Percentiles rank a stretch among this genome's conserved stretches.
These are phyloP conservation scores for Quercus tomentella DNA, from an alignment of 331 rosid species.

Conservation along the genomic window DNA sequence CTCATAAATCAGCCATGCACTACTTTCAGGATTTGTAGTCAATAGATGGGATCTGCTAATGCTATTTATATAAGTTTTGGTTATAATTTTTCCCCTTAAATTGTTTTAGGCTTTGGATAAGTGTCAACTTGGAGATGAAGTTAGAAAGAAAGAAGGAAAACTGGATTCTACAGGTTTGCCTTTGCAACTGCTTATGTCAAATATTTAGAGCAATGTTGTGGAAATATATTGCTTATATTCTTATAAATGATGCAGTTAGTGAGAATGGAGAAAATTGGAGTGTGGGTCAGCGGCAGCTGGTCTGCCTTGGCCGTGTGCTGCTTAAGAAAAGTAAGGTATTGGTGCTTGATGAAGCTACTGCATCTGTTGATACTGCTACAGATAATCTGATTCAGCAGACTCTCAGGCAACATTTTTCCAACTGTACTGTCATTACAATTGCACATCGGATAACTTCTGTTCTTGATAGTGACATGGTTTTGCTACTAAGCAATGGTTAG, in stretches of 20 bases:
- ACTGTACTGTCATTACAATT: constrained; percentile 65
- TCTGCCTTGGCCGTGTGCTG: no score
- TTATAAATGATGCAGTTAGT: no score
- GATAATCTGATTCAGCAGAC: constrained; percentile 63
- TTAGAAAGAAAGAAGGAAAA: constrained; percentile 60
- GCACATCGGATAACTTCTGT: constrained; percentile 39
- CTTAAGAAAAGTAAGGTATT: no score
- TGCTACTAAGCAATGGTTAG: constrained; percentile 70
- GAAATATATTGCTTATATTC: background rate
- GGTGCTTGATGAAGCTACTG: no score
- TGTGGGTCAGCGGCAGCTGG: no score
- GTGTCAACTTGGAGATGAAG: no score
- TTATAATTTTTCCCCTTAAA: background rate
- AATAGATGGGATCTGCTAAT: background rate
- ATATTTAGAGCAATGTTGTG: background rate
- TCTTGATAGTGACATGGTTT: constrained; percentile 62
- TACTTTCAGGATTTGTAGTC: background rate
- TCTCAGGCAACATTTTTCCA: constrained; percentile 52
- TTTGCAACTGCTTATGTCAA: background rate
- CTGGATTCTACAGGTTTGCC: constrained; percentile 70
- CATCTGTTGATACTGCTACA: no score
- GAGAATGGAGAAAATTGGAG: no score
- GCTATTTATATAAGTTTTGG: background rate
- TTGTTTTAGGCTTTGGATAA: no score
- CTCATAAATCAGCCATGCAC: no score